Base-by-base conservation (phyloP, 352 stramenopile species). In the Phytopythium cucurbitacearum region DNA sequence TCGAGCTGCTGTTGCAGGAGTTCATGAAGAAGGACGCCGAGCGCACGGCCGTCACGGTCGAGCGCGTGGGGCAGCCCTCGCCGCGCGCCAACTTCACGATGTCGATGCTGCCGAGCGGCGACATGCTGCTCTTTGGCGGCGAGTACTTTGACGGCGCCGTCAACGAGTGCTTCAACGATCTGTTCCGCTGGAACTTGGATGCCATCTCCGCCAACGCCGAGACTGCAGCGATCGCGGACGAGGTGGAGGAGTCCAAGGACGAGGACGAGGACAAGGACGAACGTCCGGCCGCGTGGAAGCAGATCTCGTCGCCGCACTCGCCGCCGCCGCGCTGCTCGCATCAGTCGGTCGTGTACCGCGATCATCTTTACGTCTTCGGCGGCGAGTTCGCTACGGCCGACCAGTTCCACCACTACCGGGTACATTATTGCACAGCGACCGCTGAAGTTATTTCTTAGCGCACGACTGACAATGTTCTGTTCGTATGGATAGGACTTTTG, bases 81-180 rank as follows among this genome's bases (percentile, higher is more conserved):
- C 81, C 81, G 33, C 72, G 84, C 46, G 77, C 81, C 49, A 92
- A 94, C 50, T 94, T 94, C 47, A 85, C 79, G 33, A 71, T 94
- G 47, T 87, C 79, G 15, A 72, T 77, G 41, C 71, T 94, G 33
- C 65, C 71, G 1, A 85, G 56, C 6, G 85, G 87, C 46, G 84
- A 94, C 48, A 84, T 97, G 65, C 60, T 97, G 51, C 69, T 98
- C 41, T 99, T 99, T 69, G 97, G 97, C 38, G 97, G 97, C 46
- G 97, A 99, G 74, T 98, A 97, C 71, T 99, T 96, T 67, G 91
- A 99, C 67, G 97, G 97, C 40, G 87, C 98, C 55, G 83, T 96
- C 66, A 99, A 98, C 56, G 77, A 91, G 35, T 97, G 96, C 60
- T 98, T 94, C 71, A 98, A 99, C 63, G 96, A 99, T 53, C 75